Evolutionary conservation across 805 yeast genomes (phyloP), one percentile per base, ranked within the genome.

Genomic region (Jamesozyma lodderae): DNA sequence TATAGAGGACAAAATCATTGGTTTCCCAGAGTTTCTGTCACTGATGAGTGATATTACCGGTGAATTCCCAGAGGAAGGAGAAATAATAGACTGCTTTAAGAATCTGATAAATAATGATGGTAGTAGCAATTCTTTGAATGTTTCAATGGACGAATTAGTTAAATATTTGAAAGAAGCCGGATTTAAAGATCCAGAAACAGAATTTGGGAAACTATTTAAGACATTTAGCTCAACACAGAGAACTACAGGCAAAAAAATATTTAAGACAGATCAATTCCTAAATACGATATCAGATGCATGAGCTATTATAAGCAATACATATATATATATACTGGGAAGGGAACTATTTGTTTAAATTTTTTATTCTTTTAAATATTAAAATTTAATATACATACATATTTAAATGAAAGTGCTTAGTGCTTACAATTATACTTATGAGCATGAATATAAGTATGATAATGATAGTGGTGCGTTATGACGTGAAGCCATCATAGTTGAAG

Each of bases 21-120:
- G 73, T 38, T 84, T 86, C 52, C 75, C 88, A 4, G 71, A 71
- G 33, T 87, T 77, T 52, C 62, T 81, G 45, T 70, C 78, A 9
- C 57, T 77, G 30, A 73, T 87, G 75, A 73, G 81, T 3, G 53
- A 62, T 1, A 75, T 71, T 42, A 58, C 81, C 37, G 63, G 66
- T 27, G 66, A 69, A 38, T 64, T 83, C 32, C 69, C 75, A 15
- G 64, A 75, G 49, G 59, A 70, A 44, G 56, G 69, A 41, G 78
- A 76, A 53, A 53, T 87, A 8, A 55, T 64, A 33, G 68, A 72
- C 35, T 87, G 92, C 1, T 67, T 86, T 44, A 63, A 64, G 34
- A 72, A 72, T 6, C 78, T 83, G 2, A 16, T 20, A 5, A 21
- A 32, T 4, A 15, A n/a, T 32, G 11, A 4, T 6, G 11, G 15